phyloP scores from a whole-genome alignment of 164 flowering plant species.

The Litsea cubeba region DNA sequence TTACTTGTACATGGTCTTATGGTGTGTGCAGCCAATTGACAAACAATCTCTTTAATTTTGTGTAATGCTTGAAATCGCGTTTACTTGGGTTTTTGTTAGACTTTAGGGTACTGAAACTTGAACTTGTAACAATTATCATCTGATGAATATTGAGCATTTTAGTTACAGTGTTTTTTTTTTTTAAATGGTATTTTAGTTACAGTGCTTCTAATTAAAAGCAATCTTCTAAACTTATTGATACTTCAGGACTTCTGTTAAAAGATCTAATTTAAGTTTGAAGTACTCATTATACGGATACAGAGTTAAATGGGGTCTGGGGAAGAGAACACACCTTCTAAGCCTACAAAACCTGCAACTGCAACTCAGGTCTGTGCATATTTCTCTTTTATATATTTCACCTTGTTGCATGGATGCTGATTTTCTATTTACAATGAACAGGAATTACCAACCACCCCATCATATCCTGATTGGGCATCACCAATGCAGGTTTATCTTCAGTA shows the following conservation, averaged over 20 bases:
- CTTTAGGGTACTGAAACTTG: not conserved
- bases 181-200: not conserved
- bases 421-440: conserved; percentile 15
- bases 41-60: not conserved
- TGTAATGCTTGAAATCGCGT: not conserved
- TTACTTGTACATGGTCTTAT: not conserved
- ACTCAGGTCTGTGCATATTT: conserved; percentile 12
- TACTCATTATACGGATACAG: not conserved
- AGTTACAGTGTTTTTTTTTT: too few relatives aligned
- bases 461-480: conserved; percentile 72
- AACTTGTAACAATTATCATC: not conserved
- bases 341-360: conserved; percentile 14
- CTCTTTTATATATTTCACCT: not conserved
- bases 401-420: conserved; percentile 3
- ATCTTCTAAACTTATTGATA: conserved; percentile 1
- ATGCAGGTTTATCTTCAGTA: conserved; percentile 60
- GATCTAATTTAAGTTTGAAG: conserved; percentile 2
- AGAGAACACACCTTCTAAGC: conserved; percentile 48
- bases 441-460: conserved; percentile 18
- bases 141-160: not conserved
- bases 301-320: conserved; percentile 45
- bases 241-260: not conserved
- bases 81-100: not conserved
- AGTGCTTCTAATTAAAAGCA: not conserved
- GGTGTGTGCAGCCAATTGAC: not conserved